These are phyloP conservation scores for Russula brevipes DNA, from an alignment of 768 basidiomycete species.

Conservation along the genomic window DNA sequence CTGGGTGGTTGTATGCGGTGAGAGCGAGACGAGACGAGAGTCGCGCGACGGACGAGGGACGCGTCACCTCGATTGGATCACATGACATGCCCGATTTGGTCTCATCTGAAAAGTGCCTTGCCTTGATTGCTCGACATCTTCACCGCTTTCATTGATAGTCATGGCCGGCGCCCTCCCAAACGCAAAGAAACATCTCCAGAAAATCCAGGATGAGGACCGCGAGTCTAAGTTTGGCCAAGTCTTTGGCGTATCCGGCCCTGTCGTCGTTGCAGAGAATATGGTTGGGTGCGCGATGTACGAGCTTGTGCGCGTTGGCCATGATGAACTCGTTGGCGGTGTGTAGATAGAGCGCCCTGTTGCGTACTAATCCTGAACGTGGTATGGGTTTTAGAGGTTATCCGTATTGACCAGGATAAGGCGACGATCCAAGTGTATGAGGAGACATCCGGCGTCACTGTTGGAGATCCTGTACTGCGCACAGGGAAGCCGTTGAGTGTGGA, in stretches of 20 bases:
- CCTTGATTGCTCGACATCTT: neutral
- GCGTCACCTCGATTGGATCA: conserved; percentile 31
- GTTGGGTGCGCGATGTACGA: conserved; percentile 95
- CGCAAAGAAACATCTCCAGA: conserved; percentile 81
- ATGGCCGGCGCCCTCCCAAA: conserved; percentile 95
- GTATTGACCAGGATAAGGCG: conserved; percentile 96
- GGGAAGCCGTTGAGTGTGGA: conserved; percentile 98
- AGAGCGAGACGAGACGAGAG: neutral
- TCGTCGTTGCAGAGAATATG: conserved; percentile 98
- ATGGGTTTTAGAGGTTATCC: conserved; percentile 79
- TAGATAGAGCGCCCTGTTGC: conserved; percentile 14
- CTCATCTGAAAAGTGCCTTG: conserved; percentile 1
- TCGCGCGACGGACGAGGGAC: conserved; percentile 27
- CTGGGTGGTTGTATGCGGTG: conserved; percentile 22
- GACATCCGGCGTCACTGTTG: conserved; percentile 97
- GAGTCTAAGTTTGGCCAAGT: conserved; percentile 86
- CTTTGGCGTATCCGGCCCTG: conserved; percentile 95
- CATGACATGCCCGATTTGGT: conserved; percentile 16
- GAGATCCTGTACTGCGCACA: conserved; percentile 95
- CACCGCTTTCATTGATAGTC: conserved; percentile 17
- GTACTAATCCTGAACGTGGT: neutral
- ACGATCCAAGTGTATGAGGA: conserved; percentile 99
- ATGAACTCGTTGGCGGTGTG: conserved; percentile 94
- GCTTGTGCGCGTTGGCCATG: conserved; percentile 95
- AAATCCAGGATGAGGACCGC: conserved; percentile 84